A percentile compares a stretch with the other conserved stretches of the same genome.
Evolutionary conservation across 345 rosid genomes (phyloP).

Genomic region (Cardamine occulta): DNA sequence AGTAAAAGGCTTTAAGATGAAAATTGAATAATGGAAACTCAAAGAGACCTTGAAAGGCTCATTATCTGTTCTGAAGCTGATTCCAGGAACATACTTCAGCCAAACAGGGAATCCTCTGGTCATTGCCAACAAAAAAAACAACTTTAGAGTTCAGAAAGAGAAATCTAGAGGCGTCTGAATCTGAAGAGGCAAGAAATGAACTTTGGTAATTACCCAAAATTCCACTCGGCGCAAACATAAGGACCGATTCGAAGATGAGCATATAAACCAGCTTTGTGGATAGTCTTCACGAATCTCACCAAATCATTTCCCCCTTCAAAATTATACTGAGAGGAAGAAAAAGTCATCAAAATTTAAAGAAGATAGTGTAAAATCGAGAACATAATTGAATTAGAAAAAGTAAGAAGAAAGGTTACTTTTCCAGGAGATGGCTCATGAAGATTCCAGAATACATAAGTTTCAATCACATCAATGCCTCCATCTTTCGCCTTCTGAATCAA

Average conservation of each 20-base stretch:
- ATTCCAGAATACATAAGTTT: slow-evolving; percentile 99
- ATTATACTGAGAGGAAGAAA: slow-evolving; percentile 57
- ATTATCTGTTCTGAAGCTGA: slow-evolving; percentile 98
- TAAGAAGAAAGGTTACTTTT: slow-evolving; percentile 52
- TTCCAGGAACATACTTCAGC: slow-evolving; percentile 98
- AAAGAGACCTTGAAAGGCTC: slow-evolving; percentile 93
- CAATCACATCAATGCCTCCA: slow-evolving; percentile 94
- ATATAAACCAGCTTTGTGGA: slow-evolving; percentile 87
- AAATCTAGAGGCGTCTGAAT: slow-evolving; percentile 36
- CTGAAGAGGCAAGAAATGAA: slow-evolving; percentile 33
- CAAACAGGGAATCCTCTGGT: slow-evolving; percentile 98
- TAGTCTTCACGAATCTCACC: slow-evolving; percentile 83
- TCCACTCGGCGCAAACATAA: slow-evolving; percentile 99
- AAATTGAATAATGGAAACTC: slow-evolving; percentile 3
- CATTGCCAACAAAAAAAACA: slow-evolving; percentile 11
- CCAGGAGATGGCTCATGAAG: slow-evolving; percentile 98
- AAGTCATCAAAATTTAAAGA: neutral
- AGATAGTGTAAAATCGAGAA: neutral
- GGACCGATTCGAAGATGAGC: slow-evolving; percentile 99
- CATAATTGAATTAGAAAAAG: neutral
- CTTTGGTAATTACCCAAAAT: slow-evolving; percentile 72
- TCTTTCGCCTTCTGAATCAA: slow-evolving; percentile 96
- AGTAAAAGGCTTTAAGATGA: neutral
- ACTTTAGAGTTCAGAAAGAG: neutral
- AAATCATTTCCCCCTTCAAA: slow-evolving; percentile 96